Evolutionary conservation across 2,329 filamentous ascomycete species (phyloP), one percentile per base, ranked within the genome.

Genomic region (Mollisia scopiformis): DNA sequence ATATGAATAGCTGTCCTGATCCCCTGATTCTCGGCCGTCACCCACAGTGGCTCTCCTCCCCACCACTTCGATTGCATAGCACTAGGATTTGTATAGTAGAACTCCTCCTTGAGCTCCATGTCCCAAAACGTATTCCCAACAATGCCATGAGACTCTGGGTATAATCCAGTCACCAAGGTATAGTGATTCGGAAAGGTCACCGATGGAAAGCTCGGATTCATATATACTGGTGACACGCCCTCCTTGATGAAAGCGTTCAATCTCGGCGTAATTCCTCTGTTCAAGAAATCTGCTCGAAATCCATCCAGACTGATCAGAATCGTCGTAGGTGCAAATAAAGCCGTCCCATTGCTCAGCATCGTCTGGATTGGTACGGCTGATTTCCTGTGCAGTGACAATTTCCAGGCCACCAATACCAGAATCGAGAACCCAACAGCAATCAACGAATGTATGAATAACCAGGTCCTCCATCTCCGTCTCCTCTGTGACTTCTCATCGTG

Each of bases 171-270:
- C 0, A 92, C 92, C 37, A 98, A 80, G 0, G 94, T 97, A 75
- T 94, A 97, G 75, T 98, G 95, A 69, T 98, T 94, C 13, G 95
- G 95, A 70, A 99, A 99, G 0, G 95, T 99, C 49, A 99, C 92
- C 23, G 92, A 96, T 0, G 95, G 95, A 67, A 99, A 99, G 39
- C 92, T 96, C 0, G 95, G 95, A 6, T 87, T 83, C 93, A 99
- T 97, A 76, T 94, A 97, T 66, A 87, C 84, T 2, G 95, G 94
- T 6, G 93, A 97, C 11, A 98, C 88, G 30, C 95, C 95, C 66
- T 92, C 87, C 62, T 86, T 84, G 63, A 97, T 81, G 66, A 99
- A 71, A 2, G 87, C 83, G 68, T 87, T 91, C 8, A 99, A 80
- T 1, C 89, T 88, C 0, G 94, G 95, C 1, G 94, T 97, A 31